These are phyloP conservation scores for Wickerhamomyces bovis DNA, from an alignment of 805 yeast genomes.

Conservation along the genomic window DNA sequence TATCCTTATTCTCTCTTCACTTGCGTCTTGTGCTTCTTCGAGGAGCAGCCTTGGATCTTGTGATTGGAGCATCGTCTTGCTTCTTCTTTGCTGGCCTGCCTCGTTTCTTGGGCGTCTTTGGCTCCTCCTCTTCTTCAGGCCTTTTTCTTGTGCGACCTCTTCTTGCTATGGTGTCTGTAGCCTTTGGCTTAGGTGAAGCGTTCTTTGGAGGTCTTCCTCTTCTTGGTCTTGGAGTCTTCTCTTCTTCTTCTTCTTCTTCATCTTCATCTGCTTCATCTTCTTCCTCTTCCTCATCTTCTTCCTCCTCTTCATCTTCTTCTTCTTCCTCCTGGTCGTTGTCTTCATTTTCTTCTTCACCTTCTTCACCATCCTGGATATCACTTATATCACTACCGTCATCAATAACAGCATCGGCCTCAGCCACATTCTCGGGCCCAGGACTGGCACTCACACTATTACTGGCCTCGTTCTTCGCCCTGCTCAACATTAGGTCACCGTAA, in stretches of 20 bases:
- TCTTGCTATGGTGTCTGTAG: not conserved
- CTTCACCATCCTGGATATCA: constrained; percentile 10
- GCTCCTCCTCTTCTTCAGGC: constrained; percentile 4
- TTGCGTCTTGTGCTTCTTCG: constrained; percentile 13
- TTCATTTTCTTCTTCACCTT: constrained; percentile 1
- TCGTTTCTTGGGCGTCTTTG: not conserved
- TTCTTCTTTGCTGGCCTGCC: constrained; percentile 2
- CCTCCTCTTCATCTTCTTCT: constrained; percentile 11
- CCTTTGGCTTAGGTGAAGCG: not conserved
- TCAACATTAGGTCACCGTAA: constrained; percentile 33
- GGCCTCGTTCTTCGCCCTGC: constrained; percentile 26
- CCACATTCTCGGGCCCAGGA: not conserved
- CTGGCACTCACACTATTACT: constrained; percentile 4
- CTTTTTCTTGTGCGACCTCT: not conserved
- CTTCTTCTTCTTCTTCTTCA: constrained; percentile 11
- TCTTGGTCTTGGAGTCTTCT: constrained; percentile 9
- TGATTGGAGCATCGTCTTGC: constrained; percentile 3
- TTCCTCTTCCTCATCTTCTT: constrained; percentile 13
- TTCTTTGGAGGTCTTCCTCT: constrained; percentile 3
- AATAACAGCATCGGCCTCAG: constrained; percentile 7
- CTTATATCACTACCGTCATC: constrained; percentile 9
- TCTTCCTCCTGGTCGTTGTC: constrained; percentile 2
- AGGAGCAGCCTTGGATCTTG: constrained; percentile 10
- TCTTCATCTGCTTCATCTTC: constrained; percentile 10
- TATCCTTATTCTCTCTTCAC: not conserved